Conservation (phyloP, 352 stramenopile species). For the Blastocystis sp. region DNA sequence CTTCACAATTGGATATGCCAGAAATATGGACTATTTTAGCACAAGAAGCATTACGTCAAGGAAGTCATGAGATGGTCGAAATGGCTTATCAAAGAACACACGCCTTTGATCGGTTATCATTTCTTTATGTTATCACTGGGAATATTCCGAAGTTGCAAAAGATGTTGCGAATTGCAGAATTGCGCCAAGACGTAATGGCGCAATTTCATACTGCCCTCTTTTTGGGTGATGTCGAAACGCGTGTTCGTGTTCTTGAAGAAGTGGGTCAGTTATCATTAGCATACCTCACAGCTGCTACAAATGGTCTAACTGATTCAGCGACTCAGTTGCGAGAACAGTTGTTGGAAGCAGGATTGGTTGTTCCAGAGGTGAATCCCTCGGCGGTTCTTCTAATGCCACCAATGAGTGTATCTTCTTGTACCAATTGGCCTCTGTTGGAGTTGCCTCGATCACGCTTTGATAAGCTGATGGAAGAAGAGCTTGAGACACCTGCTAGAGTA, state of each 20-base stretch:
- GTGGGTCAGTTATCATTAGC: conserved; percentile 88
- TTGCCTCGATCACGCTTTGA: conserved; percentile 77
- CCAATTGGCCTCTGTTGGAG: conserved; percentile 90
- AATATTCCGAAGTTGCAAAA: conserved; percentile 96
- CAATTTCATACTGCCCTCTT: conserved; percentile 96
- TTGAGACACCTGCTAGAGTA: too few relatives aligned
- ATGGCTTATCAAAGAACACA: conserved; percentile 98
- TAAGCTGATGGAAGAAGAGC: conserved; percentile 67
- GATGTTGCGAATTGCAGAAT: conserved; percentile 98
- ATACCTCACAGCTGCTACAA: conserved; percentile 85
- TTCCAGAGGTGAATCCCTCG: conserved; percentile 58
- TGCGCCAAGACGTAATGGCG: conserved; percentile 93
- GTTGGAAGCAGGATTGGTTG: conserved; percentile 77
- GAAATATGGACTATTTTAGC: conserved; percentile 93
- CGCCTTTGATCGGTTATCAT: conserved; percentile 95
- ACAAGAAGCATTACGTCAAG: conserved; percentile 88
- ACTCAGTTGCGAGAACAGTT: conserved; percentile 74
- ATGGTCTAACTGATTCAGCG: conserved; percentile 86
- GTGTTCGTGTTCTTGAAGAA: conserved; percentile 86
- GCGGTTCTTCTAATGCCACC: conserved; percentile 68
- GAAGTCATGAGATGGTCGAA: conserved; percentile 97
- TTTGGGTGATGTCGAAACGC: conserved; percentile 87
- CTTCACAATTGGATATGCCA: conserved; percentile 79
- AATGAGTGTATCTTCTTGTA: conserved; percentile 69
- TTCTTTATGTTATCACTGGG: conserved; percentile 93